Evolutionary conservation across 2,329 filamentous ascomycete genomes (phyloP).

Genomic region (Alternaria sp.): DNA sequence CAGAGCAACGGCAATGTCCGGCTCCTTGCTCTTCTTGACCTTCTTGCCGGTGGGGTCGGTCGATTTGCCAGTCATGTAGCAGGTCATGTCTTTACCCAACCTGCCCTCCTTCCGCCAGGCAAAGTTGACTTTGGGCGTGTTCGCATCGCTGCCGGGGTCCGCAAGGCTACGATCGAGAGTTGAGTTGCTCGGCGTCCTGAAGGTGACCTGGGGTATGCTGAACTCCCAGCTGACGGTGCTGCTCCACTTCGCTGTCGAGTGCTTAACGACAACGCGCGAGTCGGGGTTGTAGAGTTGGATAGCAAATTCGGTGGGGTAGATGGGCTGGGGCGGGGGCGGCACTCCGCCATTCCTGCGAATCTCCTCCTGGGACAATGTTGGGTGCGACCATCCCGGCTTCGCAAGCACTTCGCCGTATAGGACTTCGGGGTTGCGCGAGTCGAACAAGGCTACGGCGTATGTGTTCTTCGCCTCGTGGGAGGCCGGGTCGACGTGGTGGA

Average conservation of each 20-base stretch:
- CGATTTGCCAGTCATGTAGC: conserved; percentile 81
- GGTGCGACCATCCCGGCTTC: conserved; percentile 83
- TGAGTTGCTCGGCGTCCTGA: conserved; percentile 79
- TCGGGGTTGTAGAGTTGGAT: conserved; percentile 95
- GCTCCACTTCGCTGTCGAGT: conserved; percentile 78
- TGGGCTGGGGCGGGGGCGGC: conserved; percentile 69
- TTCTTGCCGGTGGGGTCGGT: conserved; percentile 70
- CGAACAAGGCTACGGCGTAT: conserved; percentile 85
- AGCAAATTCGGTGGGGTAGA: conserved; percentile 78
- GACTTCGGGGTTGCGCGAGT: conserved; percentile 79
- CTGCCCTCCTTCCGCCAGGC: conserved; percentile 89
- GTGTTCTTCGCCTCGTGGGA: conserved; percentile 74
- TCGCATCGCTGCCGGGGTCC: conserved; percentile 60
- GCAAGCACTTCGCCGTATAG: conserved; percentile 87
- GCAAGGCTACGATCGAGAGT: conserved; percentile 75
- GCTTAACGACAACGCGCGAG: conserved; percentile 74
- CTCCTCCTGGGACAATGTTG: conserved; percentile 80
- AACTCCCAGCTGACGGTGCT: conserved; percentile 87
- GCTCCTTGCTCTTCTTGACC: conserved; percentile 75
- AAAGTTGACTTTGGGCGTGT: conserved; percentile 77
- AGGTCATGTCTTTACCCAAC: conserved; percentile 85
- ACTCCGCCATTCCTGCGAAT: conserved; percentile 72
- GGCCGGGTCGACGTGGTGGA: conserved; percentile 77
- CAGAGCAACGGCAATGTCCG: conserved; percentile 92
- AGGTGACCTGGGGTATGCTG: conserved; percentile 85